A percentile compares a stretch with the other conserved stretches of the same genome.
These are phyloP conservation scores for Lactarius pseudohatsudake DNA, from an alignment of 768 basidiomycete species.

Conservation along the genomic window DNA sequence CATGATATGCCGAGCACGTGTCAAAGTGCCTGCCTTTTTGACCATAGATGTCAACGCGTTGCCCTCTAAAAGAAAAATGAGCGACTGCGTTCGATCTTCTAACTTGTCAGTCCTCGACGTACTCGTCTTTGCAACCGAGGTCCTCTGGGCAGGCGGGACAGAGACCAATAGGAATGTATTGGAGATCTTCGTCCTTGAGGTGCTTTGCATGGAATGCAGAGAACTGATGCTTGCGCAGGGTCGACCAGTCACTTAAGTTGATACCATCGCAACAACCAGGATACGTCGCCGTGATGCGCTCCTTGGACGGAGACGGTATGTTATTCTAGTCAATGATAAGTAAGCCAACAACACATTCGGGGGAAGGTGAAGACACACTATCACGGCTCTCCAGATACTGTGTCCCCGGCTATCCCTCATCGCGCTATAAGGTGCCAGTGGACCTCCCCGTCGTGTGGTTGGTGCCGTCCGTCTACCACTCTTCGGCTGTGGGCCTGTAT, in stretches of 20 bases:
- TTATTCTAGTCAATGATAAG: background rate
- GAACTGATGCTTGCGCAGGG: conserved; percentile 2
- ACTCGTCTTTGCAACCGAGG: conserved; percentile 3
- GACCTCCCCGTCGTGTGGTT: background rate
- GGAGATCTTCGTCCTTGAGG: conserved; percentile 2
- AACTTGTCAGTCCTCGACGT: background rate
- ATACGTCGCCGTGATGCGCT: background rate
- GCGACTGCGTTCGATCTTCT: background rate
- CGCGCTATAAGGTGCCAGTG: background rate
- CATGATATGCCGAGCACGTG: background rate
- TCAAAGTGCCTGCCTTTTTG: background rate
- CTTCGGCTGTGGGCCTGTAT: background rate
- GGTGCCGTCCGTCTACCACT: background rate
- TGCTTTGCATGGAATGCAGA: background rate
- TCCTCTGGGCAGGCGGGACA: background rate
- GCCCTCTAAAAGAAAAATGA: background rate
- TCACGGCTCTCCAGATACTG: background rate
- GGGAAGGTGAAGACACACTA: background rate
- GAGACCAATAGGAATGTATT: background rate
- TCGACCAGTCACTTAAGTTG: background rate
- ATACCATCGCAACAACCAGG: background rate
- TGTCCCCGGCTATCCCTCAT: conserved; percentile 1
- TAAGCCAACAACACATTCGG: background rate
- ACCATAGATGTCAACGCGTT: conserved; percentile 1
- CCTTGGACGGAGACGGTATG: background rate